Percentiles rank a stretch among this genome's conserved stretches.
phyloP scores from a whole-genome alignment of 495 filamentous ascomycete genomes.

The Delitschia confertaspora region DNA sequence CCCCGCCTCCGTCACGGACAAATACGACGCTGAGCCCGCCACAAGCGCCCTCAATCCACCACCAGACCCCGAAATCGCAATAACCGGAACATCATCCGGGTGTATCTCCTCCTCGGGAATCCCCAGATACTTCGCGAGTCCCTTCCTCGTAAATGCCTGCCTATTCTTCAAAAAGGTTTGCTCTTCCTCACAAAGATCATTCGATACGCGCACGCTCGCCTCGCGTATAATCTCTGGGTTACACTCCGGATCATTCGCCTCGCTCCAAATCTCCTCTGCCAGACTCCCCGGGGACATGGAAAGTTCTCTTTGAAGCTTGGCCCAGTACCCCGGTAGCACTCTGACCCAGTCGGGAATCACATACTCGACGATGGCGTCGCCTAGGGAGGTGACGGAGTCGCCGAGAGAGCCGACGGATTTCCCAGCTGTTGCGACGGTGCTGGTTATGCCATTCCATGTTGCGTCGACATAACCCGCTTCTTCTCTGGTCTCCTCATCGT shows the following conservation, averaged over 20 bases:
- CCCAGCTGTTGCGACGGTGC: too few species aligned
- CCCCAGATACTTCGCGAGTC: constrained; percentile 71
- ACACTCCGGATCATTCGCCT: constrained; percentile 70
- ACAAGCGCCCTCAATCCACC: constrained; percentile 85
- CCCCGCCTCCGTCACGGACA: constrained; percentile 72
- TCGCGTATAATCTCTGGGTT: constrained; percentile 79
- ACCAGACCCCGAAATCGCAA: constrained; percentile 88
- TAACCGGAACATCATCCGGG: constrained; percentile 82
- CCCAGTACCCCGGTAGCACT: constrained; percentile 62
- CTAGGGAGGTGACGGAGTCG: constrained; percentile 36
- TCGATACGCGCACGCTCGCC: constrained; percentile 71
- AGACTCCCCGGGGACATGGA: constrained; percentile 78
- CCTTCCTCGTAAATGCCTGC: constrained; percentile 54
- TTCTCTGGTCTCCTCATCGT: constrained; percentile 1
- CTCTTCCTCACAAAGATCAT: constrained; percentile 79
- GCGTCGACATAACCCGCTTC: constrained; percentile 3
- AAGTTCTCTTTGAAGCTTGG: constrained; percentile 81
- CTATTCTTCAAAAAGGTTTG: constrained; percentile 57
- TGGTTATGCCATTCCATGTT: constrained; percentile 10
- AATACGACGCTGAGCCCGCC: constrained; percentile 74
- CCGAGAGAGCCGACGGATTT: too few species aligned
- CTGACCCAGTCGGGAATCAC: constrained; percentile 78
- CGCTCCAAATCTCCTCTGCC: constrained; percentile 85
- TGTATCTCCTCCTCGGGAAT: constrained; percentile 73
- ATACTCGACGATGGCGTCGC: constrained; percentile 56